Evolutionary conservation across 495 filamentous ascomycete genomes (phyloP), one percentile per base, ranked within the genome.

Genomic region (Cairneyella variabilis): DNA sequence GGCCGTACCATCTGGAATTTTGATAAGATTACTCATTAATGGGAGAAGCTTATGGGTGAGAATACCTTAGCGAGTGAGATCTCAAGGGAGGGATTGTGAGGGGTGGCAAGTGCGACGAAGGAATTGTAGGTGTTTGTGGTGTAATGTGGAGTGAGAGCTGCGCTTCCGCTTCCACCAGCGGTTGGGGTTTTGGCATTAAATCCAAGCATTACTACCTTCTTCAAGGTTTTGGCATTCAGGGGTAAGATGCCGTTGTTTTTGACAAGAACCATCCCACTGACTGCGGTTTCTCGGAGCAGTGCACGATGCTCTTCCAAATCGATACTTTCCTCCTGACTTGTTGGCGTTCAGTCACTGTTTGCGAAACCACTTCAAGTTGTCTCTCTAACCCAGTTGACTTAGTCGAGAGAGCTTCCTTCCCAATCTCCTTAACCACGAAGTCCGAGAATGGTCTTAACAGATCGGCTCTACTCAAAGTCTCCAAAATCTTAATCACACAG

Each of bases 171-270:
- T 30, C 85, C 85, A 61, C 80, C 81, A 64, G 79, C 83, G 8
- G 81, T 74, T 0, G 83, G 77, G 20, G 80, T 67, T 56, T 83
- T 85, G 36, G 85, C 77, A 63, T 90, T 91, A 10, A 88, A 88
- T 5, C 88, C 88, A 39, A 74, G 69, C 8, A 74, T 58, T 18
- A 70, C 64, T 32, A 77, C 78, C 58, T 83, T 80, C 10, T 75
- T 69, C 52, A 77, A 80, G 37, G 76, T 77, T n/a, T n/a, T n/a
- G n/a, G n/a, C n/a, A 9, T 90, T 67, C 1, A 88, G 88, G 2
- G 90, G 69, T n/a, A 83, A 66, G 26, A 69, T 67, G 11, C 72
- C 71, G 2, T 87, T 75, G 37, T 91, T 90, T 67, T 88, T 88
- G 38, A 90, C 67, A 6, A 90, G 73, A 7, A 89, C 85, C 9